Evolutionary conservation across 2,329 filamentous ascomycete species (phyloP), one percentile per base, ranked within the genome.

Genomic region (Rhytidhysteron rufulum): DNA sequence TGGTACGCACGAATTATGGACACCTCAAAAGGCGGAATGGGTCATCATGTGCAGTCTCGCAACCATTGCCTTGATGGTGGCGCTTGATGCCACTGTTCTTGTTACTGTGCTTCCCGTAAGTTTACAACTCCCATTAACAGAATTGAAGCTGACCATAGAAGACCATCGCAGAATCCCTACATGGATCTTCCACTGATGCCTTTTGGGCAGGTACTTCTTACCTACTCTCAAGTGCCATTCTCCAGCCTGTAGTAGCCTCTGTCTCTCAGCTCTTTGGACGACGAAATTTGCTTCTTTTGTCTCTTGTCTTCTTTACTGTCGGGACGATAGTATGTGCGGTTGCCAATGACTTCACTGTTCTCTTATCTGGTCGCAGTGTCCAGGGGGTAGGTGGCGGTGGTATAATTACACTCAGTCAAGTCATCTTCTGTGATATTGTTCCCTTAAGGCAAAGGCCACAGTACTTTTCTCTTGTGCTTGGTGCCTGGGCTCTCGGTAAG

Each of bases 131-230:
- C n/a, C n/a, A n/a, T n/a, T n/a, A n/a, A n/a, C n/a, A n/a, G n/a
- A n/a, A n/a, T n/a, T n/a, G n/a, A n/a, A n/a, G n/a, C n/a, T n/a
- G n/a, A n/a, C 13, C 24, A 8, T 27, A 7, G 13, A 8, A 27
- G 24, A 8, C 24, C 8, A 27, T 27, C 24, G 20, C 24, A 13
- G 8, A 11, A 4, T 20, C 20, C 9, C 34, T 37, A 10, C 11
- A 30, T 18, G 35, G 24, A 2, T 30, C 3, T 5, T 21, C 35
- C 3, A 37, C n/a, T n/a, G 35, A 30, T n/a, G 22, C 24, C 2
- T 86, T 86, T 54, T 87, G 83, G 84, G 76, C 80, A 10, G 83
- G 83, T 2, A 86, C 83, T 4, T 80, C 79, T 13, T 88, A 85
- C 48, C 68, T 88, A 4, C 72, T 88, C 4, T 78, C 81, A 3